These are phyloP conservation scores for Pisolithus thermaeus DNA, from an alignment of 1,284 basidiomycete species.

Conservation along the genomic window DNA sequence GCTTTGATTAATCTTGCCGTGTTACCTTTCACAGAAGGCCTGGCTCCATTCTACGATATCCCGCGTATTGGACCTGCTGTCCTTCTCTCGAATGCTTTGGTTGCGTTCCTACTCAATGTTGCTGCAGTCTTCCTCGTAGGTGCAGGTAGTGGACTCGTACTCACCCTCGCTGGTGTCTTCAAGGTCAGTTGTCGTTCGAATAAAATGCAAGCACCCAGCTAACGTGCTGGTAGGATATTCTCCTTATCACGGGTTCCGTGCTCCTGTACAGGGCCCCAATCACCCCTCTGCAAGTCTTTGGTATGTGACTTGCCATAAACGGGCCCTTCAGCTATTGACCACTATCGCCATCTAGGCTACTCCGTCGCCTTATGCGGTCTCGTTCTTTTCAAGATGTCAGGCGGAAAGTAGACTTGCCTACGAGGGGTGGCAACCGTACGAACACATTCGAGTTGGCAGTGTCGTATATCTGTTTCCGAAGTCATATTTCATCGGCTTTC, in stretches of 20 bases:
- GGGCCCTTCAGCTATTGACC: not conserved
- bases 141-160: conserved; percentile 79
- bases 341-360: conserved; percentile 48
- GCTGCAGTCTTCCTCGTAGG: conserved; percentile 94
- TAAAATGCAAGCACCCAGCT: not conserved
- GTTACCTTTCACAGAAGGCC: conserved; percentile 86
- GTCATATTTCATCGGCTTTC: too few relatives aligned
- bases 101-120: conserved; percentile 90
- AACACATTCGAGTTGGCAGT: not conserved
- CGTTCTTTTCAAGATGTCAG: conserved; percentile 76
- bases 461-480: too few relatives aligned
- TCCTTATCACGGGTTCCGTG: conserved; percentile 88
- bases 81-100: conserved; percentile 77
- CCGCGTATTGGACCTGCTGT: conserved; percentile 64
- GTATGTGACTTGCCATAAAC: conserved; percentile 35
- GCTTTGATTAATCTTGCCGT: conserved; percentile 83
- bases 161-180: conserved; percentile 94
- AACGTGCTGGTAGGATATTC: conserved; percentile 64
- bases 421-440: not conserved
- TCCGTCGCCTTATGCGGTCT: conserved; percentile 78
- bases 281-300: conserved; percentile 83
- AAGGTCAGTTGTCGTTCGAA: conserved; percentile 48
- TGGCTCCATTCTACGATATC: conserved; percentile 73
- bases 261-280: conserved; percentile 76
- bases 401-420: conserved; percentile 45